Evolutionary conservation across 495 filamentous ascomycete species (phyloP), one percentile per base, ranked within the genome.

Genomic region (Articulospora tetracladia): DNA sequence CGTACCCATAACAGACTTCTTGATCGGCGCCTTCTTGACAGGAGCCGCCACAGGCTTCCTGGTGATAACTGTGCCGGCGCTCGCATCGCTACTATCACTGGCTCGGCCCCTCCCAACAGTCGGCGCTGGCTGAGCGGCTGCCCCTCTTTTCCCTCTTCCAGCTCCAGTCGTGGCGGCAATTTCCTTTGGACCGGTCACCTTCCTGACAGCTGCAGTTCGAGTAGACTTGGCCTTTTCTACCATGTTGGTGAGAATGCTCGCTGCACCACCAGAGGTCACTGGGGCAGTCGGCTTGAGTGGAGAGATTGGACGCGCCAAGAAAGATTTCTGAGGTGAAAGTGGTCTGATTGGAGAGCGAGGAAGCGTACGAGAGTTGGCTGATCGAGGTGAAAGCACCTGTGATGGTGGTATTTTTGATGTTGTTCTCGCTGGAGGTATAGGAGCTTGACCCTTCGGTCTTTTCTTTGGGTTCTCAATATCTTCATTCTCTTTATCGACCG

Each of bases 401-500:
- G 72, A 58, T 59, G 72, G 49, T 67, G 69, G 23, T 54, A 68
- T 22, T 59, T 67, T 61, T 53, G 63, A 65, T 30, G 57, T 53
- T 47, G 60, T 62, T 17, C 64, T 60, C n/a, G 61, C 52, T n/a
- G 70, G 66, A 17, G 69, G 64, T 1, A 59, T 60, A 22, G 67
- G 66, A 13, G 67, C 57, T 8, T 44, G 8, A 7, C 66, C 66
- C 67, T 76, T 79, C 24, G 67, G 70, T 24, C 86, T 82, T 66
- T 86, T 84, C 71, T 87, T 89, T 6, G 75, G 76, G 48, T 77
- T 70, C 22, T 66, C 57, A 15, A 87, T 82, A 54, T 84, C 80
- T 24, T 82, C 85, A 64, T 95, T 95, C 68, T 96, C 90, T 68
- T 95, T 93, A 71, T 93, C 85, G n/a, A 76, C 81, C 7, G 80